These are phyloP conservation scores for Blastocystis sp. DNA, from an alignment of 352 stramenopile genomes.

Conservation along the genomic window DNA sequence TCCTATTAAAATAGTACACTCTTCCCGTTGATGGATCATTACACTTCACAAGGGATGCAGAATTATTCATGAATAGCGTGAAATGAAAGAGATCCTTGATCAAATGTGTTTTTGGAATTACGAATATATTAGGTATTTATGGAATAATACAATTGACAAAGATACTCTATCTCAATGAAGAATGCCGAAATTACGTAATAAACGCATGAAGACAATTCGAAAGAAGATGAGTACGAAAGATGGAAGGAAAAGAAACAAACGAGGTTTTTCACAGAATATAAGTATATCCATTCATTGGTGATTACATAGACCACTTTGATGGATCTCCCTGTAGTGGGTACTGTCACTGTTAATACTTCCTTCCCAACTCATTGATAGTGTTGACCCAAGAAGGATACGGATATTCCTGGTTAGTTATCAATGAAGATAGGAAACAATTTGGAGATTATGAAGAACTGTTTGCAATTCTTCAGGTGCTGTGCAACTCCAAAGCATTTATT, in stretches of 20 bases:
- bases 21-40: background rate
- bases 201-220: slow-evolving; percentile 7
- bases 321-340: slow-evolving; percentile 13
- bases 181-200: slow-evolving; percentile 29
- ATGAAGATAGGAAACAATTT: background rate
- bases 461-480: background rate
- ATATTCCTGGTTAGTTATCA: background rate
- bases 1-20: slow-evolving; percentile 52
- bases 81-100: background rate
- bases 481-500: slow-evolving; percentile 61
- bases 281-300: background rate
- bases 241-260: background rate
- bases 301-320: slow-evolving; percentile 27
- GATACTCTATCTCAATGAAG: background rate
- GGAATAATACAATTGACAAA: too few relatives aligned
- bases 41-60: slow-evolving; percentile 43
- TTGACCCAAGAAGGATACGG: slow-evolving; percentile 28
- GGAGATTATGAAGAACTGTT: background rate
- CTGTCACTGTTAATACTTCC: background rate
- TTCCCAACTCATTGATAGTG: background rate
- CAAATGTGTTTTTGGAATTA: too few relatives aligned
- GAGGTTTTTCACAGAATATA: background rate
- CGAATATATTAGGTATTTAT: too few relatives aligned
- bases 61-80: background rate
- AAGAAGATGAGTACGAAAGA: slow-evolving; percentile 19